Conservation (phyloP, 1,284 basidiomycete genomes). For the Cronartium quercuum region DNA sequence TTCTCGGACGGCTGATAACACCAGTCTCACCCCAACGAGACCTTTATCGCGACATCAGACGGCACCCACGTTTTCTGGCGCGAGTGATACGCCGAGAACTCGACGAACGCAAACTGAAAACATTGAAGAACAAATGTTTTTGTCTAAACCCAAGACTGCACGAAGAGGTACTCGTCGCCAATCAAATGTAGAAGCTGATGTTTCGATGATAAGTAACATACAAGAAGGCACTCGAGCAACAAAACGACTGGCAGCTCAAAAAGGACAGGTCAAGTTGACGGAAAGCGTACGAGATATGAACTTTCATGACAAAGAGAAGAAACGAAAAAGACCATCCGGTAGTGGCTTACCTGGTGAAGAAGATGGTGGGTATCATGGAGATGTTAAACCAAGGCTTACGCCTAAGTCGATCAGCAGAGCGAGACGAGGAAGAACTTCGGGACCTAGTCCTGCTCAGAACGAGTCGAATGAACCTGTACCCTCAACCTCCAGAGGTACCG, state of each 20-base stretch:
- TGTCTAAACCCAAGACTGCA: neutral
- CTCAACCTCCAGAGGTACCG: neutral
- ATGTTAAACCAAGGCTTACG: neutral
- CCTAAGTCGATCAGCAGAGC: neutral
- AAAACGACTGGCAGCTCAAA: constrained; percentile 14
- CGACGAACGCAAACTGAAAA: neutral
- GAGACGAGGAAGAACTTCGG: neutral
- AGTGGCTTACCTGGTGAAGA: neutral
- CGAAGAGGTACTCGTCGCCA: neutral
- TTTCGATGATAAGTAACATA: neutral
- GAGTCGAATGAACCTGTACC: neutral
- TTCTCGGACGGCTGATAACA: too few relatives aligned
- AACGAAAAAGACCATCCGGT: neutral
- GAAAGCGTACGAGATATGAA: constrained; percentile 18
- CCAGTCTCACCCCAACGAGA: neutral
- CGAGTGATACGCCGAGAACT: neutral
- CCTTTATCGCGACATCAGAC: neutral
- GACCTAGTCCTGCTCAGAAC: neutral
- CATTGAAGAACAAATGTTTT: neutral
- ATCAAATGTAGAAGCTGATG: neutral
- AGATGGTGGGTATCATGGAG: constrained; percentile 21
- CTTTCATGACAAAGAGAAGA: constrained; percentile 34
- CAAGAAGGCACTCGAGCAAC: constrained; percentile 1
- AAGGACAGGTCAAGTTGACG: neutral
- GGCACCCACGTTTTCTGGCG: neutral